Base-by-base conservation (phyloP, 2,329 filamentous ascomycete species). In the Alternaria longipes region DNA sequence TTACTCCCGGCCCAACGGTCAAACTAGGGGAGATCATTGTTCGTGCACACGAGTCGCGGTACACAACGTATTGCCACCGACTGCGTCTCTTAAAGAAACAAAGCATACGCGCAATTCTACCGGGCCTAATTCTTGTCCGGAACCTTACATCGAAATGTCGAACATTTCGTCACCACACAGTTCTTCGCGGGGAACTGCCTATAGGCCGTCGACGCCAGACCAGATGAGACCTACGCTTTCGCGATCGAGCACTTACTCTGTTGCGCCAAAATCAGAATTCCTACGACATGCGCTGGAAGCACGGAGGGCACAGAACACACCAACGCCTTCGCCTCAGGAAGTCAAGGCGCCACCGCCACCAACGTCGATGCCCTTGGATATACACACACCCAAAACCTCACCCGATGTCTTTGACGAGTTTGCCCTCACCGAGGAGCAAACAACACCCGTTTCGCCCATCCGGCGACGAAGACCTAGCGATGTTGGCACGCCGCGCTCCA, bases 191-290 rank as follows among this genome's bases (percentile, higher is more conserved):
- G 61, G 56, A 28, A 28, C 50, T n/a, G 36, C 61, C 14, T 62
- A 65, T 18, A 59, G 60, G 41, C 69, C 72, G 4, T 50, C 60
- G 8, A 72, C 71, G 5, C 69, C 71, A 8, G 67, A 64, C 16
- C 40, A 62, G 1, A 53, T 58, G 34, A 47, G 50, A 28, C 53
- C 70, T 41, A 34, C 65, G 5, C 56, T 65, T 18, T 47, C 54
- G 28, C 61, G 68, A n/a, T 56, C 66, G 9, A 41, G 49, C 20
- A 72, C 69, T 9, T 63, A 56, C 8, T 58, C 68, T 36, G 62
- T 73, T 18, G 71, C 71, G 30, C 75, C 76, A n/a, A 76, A 73
- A 53, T 74, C 73, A 6, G 74, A 78, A 51, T 74, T 70, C 54
- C 62, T 79, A 52, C 71, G 74, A 36, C 66, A 71, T 63, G 75